Evolutionary conservation across 2,329 filamentous ascomycete genomes (phyloP), one percentile per base, ranked within the genome.

Genomic region (Leptographium galeiforme): DNA sequence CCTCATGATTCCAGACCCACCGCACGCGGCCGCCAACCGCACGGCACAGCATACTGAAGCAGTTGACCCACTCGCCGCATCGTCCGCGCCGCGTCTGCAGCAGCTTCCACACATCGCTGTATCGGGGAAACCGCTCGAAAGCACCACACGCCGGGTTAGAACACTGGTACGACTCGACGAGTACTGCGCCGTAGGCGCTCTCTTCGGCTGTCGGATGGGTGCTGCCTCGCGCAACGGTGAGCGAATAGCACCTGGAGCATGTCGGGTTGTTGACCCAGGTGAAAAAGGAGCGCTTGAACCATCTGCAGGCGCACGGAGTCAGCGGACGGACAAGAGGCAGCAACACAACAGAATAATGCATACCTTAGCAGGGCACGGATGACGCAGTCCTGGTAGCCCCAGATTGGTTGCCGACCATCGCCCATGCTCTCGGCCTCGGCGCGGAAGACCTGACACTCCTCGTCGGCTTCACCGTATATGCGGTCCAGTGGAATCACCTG

Each of bases 1-100:
- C 93, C 68, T 97, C 93, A 34, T 86, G 85, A 61, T 97, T 97
- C 93, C 93, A 98, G 12, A 98, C 86, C 93, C 93, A 98, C 63
- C 93, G 82, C 30, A 96, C 89, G 57, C 91, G 81, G 56, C 86
- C 87, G 50, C 91, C 91, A 14, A 97, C 82, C 6, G 93, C 93
- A 56, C 91, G 82, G 73, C 91, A 97, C 51, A 98, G 78, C 93
- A 97, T 97, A 71, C 85, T 91, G 72, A 98, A 98, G 75, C 90
- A 96, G 70, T 96, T 97, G 60, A 89, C 89, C 89, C 93, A 97
- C 72, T 98, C 93, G 57, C 93, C 93, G 57, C 85, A 85, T 60
- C 93, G 84, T 39, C 93, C 93, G 60, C 86, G 79, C 60, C 87
- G 77, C 33, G 89, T 94, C 67, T 96, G 86, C 45, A 98, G 72